phyloP scores from a whole-genome alignment of 164 flowering plant species.

The grape (Vitis vinifera) region ASM3070453v1 NC_081817.1:29450001-29450500 shows the following conservation, averaged over 20 bases:
- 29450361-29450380: slow-evolving; percentile 78
- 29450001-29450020: slow-evolving; percentile 14
- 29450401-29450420: slow-evolving; percentile 56
- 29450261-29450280: slow-evolving; percentile 47
- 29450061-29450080: slow-evolving; percentile 8
- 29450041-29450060: not conserved
- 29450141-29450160: slow-evolving; percentile 21
- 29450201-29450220: slow-evolving; percentile 50
- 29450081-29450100: not conserved
- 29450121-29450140: slow-evolving; percentile 34
- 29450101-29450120: slow-evolving; percentile 8
- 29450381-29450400: slow-evolving; percentile 76
- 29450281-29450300: slow-evolving; percentile 44
- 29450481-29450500: slow-evolving; percentile 29
- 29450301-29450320: slow-evolving; percentile 60
- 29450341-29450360: slow-evolving; percentile 38
- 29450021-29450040: not conserved
- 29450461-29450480: slow-evolving; percentile 28
- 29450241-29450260: slow-evolving; percentile 5
- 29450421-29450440: slow-evolving; percentile 67
- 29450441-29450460: slow-evolving; percentile 33
- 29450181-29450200: slow-evolving; percentile 51
- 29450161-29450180: slow-evolving; percentile 11
- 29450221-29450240: slow-evolving; percentile 28
- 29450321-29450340: slow-evolving; percentile 51